Percentiles rank a stretch among this genome's conserved stretches.
Conservation (phyloP, 2,329 filamentous ascomycete genomes). For the Penicillium psychrosexuale region DNA sequence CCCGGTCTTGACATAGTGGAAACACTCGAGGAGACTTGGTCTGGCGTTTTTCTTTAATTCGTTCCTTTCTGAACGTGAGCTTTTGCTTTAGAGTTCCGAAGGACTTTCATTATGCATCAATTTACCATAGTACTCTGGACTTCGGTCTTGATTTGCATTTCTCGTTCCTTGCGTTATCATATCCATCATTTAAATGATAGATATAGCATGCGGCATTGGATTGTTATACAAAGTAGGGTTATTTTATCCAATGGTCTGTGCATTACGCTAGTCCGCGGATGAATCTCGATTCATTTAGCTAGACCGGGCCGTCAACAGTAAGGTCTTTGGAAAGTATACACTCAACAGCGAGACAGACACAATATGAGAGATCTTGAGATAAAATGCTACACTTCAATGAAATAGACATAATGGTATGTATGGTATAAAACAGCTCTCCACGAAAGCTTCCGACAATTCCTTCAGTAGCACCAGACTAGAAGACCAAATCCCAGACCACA, state of each 20-base stretch:
- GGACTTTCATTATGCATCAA: neutral
- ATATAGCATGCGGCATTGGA: neutral
- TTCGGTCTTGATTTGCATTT: neutral
- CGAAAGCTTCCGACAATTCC: neutral
- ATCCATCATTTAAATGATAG: neutral
- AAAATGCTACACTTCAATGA: neutral
- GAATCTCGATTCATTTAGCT: neutral
- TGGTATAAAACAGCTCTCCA: neutral
- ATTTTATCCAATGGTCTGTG: neutral
- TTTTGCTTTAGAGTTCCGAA: neutral
- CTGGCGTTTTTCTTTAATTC: constrained; percentile 6
- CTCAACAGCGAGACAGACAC: neutral
- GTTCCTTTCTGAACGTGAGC: neutral
- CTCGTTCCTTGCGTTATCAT: neutral
- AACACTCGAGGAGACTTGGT: neutral
- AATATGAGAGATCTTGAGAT: neutral
- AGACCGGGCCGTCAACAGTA: neutral
- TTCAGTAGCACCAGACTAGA: constrained; percentile 26
- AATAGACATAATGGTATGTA: neutral
- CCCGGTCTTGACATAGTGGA: neutral
- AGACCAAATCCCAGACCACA: constrained; percentile 73
- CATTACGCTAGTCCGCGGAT: neutral
- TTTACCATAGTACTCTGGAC: neutral
- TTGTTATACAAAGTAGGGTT: neutral
- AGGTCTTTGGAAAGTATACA: neutral